Percentiles rank a stretch among this genome's conserved stretches.
Conservation (phyloP, 202 grass and related monocot species). For the Tripidium arundinaceum region DNA sequence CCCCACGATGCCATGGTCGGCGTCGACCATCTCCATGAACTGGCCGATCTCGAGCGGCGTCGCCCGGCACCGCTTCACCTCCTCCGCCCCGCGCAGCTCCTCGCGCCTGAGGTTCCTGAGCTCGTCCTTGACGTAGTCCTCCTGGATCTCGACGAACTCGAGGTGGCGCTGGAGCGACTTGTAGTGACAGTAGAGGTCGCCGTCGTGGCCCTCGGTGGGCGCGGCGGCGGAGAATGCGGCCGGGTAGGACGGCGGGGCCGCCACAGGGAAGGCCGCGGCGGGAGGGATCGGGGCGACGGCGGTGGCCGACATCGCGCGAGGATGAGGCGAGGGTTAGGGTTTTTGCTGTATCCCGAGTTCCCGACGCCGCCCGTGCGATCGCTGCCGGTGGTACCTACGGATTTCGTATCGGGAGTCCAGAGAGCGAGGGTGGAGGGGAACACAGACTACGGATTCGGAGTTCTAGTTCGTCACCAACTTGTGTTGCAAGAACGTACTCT, state of each 20-base stretch:
- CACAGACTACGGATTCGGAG: background rate
- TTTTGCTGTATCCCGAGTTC: no score
- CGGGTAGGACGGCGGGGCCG: background rate
- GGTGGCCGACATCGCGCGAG: background rate
- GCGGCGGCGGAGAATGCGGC: background rate
- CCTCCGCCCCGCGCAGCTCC: slow-evolving; percentile 66
- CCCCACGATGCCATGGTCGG: slow-evolving; percentile 76
- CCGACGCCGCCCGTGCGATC: background rate
- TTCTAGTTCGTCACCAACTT: background rate
- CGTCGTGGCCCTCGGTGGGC: background rate
- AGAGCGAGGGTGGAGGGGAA: background rate
- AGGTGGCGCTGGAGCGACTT: slow-evolving; percentile 75
- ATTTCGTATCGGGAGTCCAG: background rate
- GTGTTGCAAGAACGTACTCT: background rate
- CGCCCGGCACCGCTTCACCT: slow-evolving; percentile 81
- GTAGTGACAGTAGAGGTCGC: slow-evolving; percentile 63
- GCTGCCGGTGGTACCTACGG: background rate
- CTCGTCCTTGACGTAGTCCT: slow-evolving; percentile 89
- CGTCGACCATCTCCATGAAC: slow-evolving; percentile 92
- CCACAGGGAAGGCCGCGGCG: background rate
- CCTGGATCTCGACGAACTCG: slow-evolving; percentile 82
- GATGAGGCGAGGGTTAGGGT: background rate
- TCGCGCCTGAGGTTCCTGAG: slow-evolving; percentile 80
- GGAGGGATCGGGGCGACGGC: background rate
- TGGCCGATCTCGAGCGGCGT: slow-evolving; percentile 83